Percentiles rank a stretch among this genome's conserved stretches.
phyloP scores from a whole-genome alignment of 805 yeast species.

The Yamadazyma phyllophila region DNA sequence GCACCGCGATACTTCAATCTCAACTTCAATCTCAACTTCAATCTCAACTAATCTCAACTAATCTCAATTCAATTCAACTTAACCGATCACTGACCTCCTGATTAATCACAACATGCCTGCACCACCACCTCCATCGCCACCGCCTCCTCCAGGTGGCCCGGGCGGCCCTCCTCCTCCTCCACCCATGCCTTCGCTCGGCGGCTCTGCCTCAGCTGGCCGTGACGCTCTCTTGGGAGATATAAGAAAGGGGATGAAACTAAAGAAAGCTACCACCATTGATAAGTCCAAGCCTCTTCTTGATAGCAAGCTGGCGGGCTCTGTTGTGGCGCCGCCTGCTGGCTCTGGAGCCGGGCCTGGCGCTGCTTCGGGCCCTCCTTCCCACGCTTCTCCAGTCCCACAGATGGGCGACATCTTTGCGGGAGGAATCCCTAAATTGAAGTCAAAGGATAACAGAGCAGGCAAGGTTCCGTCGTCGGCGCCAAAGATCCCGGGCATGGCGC shows the following conservation, averaged over 20 bases:
- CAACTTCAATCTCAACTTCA: no score
- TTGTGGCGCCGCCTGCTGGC: constrained; percentile 15
- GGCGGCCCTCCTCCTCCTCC: constrained; percentile 28
- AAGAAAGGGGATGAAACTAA: constrained; percentile 50
- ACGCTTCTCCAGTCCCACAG: constrained; percentile 38
- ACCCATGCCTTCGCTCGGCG: constrained; percentile 12
- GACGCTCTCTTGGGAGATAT: constrained; percentile 74
- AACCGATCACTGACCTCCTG: no score
- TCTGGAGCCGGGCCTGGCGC: constrained; percentile 11
- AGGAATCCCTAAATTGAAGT: constrained; percentile 71
- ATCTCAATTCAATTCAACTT: no score
- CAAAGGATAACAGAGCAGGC: constrained; percentile 36
- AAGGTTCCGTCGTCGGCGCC: constrained; percentile 40
- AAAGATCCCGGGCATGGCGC: constrained; percentile 24
- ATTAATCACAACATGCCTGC: background rate
- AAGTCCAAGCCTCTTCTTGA: constrained; percentile 60
- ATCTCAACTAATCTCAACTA: no score
- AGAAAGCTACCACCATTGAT: constrained; percentile 44
- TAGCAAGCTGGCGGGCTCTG: constrained; percentile 38
- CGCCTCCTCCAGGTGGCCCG: constrained; percentile 16
- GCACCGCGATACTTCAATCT: no score
- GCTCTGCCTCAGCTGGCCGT: constrained; percentile 25
- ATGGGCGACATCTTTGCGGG: constrained; percentile 73
- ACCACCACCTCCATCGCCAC: constrained; percentile 18
- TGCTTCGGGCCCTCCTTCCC: constrained; percentile 17